Evolutionary conservation across 2,329 filamentous ascomycete genomes (phyloP).

Genomic region (Diaporthe sp.): DNA sequence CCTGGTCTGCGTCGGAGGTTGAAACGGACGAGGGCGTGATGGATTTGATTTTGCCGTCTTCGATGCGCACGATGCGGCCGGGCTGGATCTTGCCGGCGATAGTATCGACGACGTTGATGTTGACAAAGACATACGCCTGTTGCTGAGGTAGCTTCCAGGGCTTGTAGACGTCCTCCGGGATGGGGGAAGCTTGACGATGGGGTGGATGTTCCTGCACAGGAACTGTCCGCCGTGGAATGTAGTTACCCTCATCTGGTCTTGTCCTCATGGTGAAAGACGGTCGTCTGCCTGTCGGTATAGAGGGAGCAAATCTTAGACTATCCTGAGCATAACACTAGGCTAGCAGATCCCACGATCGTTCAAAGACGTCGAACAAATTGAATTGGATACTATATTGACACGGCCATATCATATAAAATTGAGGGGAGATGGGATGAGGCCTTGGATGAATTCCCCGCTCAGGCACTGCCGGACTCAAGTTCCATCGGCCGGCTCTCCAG

Average conservation of each 20-base stretch:
- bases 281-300: background rate
- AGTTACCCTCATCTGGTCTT: background rate
- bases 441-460: background rate
- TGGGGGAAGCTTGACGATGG: background rate
- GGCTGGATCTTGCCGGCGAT: slow-evolving; percentile 50
- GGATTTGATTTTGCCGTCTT: slow-evolving; percentile 52
- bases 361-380: too few species aligned
- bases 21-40: slow-evolving; percentile 31
- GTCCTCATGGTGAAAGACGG: background rate
- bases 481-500: background rate
- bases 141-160: slow-evolving; percentile 54
- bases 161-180: slow-evolving; percentile 47
- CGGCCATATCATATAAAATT: background rate
- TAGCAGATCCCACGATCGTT: background rate
- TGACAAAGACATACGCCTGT: slow-evolving; percentile 54
- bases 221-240: background rate
- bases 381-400: too few species aligned
- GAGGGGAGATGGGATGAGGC: background rate
- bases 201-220: background rate
- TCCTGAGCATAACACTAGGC: too few species aligned
- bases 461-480: background rate
- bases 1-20: too few species aligned
- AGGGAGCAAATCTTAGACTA: too few species aligned
- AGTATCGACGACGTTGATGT: slow-evolving; percentile 61
- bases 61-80: slow-evolving; percentile 52